These are phyloP conservation scores for Rosa hybrid DNA, from an alignment of 331 rosid genomes.

Conservation along the genomic window DNA sequence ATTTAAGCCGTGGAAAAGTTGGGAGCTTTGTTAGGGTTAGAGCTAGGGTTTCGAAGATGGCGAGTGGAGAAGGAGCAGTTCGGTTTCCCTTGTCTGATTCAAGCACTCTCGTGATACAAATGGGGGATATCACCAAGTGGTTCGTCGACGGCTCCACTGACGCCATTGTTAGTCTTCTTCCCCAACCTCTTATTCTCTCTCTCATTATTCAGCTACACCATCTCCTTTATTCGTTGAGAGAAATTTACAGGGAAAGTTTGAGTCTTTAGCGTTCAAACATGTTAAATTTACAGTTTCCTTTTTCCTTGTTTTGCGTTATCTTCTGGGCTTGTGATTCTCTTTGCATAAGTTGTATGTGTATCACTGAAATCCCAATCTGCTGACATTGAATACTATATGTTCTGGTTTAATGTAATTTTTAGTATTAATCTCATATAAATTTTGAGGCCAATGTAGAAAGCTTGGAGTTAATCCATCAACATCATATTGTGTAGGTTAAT, in stretches of 20 bases:
- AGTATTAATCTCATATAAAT: neutral
- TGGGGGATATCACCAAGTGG: constrained; percentile 89
- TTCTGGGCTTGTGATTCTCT: too few relatives aligned
- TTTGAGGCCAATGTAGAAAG: neutral
- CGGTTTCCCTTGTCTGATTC: constrained; percentile 67
- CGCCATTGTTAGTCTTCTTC: constrained; percentile 56
- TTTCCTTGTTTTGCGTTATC: too few relatives aligned
- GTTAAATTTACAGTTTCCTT: neutral
- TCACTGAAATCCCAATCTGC: too few relatives aligned
- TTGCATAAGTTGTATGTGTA: too few relatives aligned
- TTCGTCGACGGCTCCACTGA: constrained; percentile 65
- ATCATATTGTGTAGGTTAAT: constrained; percentile 57
- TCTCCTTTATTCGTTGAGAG: too few relatives aligned
- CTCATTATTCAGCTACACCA: too few relatives aligned
- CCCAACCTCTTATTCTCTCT: too few relatives aligned
- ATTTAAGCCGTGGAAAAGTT: neutral
- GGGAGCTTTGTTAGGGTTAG: neutral
- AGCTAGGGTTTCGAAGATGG: constrained; percentile 30
- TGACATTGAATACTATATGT: too few relatives aligned
- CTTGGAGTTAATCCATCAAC: neutral
- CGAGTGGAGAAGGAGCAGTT: constrained; percentile 42
- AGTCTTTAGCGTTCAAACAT: neutral
- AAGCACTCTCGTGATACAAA: constrained; percentile 63
- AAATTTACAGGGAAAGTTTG: neutral
- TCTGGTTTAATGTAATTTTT: neutral